phyloP scores from a whole-genome alignment of 2,329 filamentous ascomycete genomes.

The Ceratocystis alfenasii region DNA sequence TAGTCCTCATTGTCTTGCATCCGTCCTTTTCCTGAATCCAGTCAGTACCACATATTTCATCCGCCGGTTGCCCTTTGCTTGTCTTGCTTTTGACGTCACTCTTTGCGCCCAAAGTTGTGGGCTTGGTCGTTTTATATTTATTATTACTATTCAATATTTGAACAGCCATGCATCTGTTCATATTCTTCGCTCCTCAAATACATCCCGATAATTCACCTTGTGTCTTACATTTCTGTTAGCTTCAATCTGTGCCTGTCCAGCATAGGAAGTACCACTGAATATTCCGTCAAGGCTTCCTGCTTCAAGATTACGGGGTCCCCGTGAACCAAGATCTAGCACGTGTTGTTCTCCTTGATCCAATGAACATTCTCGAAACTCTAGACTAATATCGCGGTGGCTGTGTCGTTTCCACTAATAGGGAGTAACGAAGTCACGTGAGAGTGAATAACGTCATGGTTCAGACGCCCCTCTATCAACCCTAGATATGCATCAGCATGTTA shows the following conservation, averaged over 20 bases:
- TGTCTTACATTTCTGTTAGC: not conserved
- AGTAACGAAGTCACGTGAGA: not conserved
- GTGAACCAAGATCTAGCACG: not conserved
- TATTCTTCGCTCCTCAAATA: not conserved
- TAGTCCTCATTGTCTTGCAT: not conserved
- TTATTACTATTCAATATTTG: conserved; percentile 5
- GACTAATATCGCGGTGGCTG: not conserved
- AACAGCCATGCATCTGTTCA: not conserved
- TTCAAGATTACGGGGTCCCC: not conserved
- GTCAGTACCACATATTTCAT: not conserved
- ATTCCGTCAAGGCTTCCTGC: too few relatives aligned
- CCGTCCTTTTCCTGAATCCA: conserved; percentile 14
- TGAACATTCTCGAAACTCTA: not conserved
- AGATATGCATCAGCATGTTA: not conserved
- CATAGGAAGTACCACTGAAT: not conserved
- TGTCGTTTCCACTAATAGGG: not conserved
- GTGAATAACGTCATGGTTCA: not conserved
- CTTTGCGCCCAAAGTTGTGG: not conserved
- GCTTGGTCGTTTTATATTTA: not conserved
- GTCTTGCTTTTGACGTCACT: not conserved
- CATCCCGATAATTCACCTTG: not conserved
- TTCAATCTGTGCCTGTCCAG: not conserved
- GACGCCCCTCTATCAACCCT: too few relatives aligned
- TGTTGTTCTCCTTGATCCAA: not conserved
- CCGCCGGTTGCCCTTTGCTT: not conserved